A percentile compares a stretch with the other conserved stretches of the same genome.
phyloP scores from a whole-genome alignment of 306 rosid genomes.

The Dicorynia guianensis region DNA sequence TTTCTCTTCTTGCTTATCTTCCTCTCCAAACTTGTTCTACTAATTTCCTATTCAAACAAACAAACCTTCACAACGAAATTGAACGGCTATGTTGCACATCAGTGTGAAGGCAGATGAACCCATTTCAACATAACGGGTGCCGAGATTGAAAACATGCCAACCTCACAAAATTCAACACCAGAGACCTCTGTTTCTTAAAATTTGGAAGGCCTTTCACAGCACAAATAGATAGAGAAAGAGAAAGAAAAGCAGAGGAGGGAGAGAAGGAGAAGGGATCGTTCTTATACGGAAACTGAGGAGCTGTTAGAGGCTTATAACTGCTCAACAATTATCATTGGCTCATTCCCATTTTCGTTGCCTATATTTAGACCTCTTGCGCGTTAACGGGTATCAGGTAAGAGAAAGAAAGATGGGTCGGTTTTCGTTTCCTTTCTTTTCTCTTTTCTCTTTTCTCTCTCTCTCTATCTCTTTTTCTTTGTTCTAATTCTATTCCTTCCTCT shows the following conservation, averaged over 20 bases:
- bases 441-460: too few species aligned
- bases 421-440: too few species aligned
- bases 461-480: neutral
- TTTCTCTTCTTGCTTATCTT: constrained; percentile 8
- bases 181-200: constrained; percentile 12
- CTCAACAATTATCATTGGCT: constrained; percentile 18
- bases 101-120: constrained; percentile 39
- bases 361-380: constrained; percentile 33
- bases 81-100: neutral
- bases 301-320: constrained; percentile 28
- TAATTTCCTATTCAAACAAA: neutral
- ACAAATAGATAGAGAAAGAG: neutral
- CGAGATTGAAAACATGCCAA: constrained; percentile 37
- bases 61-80: neutral
- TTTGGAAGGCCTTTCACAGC: constrained; percentile 22
- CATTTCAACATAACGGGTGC: constrained; percentile 30
- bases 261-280: constrained; percentile 7
- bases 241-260: constrained; percentile 10
- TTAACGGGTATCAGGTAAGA: constrained; percentile 16
- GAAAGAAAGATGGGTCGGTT: too few species aligned
- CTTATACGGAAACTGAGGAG: constrained; percentile 28
- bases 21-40: too few species aligned
- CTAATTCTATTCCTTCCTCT: neutral
- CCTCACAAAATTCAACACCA: constrained; percentile 28
- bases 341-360: constrained; percentile 30